These are phyloP conservation scores for Xylariaceae sp. DNA, from an alignment of 2,329 filamentous ascomycete species.

Conservation along the genomic window DNA sequence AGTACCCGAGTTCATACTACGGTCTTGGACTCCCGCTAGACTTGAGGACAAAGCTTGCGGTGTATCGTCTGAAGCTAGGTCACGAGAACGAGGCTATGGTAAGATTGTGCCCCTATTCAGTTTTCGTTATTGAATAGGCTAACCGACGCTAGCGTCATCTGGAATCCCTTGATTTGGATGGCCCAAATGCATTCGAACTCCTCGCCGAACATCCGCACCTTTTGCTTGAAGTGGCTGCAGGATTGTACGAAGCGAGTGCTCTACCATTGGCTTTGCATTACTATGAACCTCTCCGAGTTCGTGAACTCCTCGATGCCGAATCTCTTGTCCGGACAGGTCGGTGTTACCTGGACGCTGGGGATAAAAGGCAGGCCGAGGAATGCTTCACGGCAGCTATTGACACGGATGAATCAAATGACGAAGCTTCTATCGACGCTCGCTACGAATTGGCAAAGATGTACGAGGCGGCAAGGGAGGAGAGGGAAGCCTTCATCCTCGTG, in stretches of 20 bases:
- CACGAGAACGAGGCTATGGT: constrained; percentile 74
- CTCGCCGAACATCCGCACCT: constrained; percentile 75
- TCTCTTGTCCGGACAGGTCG: constrained; percentile 60
- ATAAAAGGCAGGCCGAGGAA: constrained; percentile 72
- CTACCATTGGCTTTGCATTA: constrained; percentile 54
- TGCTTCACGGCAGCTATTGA: constrained; percentile 76
- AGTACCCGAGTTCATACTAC: constrained; percentile 62
- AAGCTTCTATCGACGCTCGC: constrained; percentile 66
- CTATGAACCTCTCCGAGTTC: constrained; percentile 54
- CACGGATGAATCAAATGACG: constrained; percentile 64
- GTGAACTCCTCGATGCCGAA: constrained; percentile 54
- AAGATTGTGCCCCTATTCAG: constrained; percentile 38
- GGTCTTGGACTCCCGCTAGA: constrained; percentile 77
- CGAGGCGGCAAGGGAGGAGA: constrained; percentile 70
- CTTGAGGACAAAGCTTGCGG: constrained; percentile 78
- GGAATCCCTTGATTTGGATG: constrained; percentile 68
- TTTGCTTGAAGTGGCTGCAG: constrained; percentile 67
- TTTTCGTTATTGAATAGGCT: constrained; percentile 21
- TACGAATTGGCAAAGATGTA: constrained; percentile 84
- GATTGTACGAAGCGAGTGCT: constrained; percentile 46
- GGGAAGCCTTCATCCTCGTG: constrained; percentile 76
- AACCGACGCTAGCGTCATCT: constrained; percentile 61
- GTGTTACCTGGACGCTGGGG: constrained; percentile 68
- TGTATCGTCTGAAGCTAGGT: constrained; percentile 76
- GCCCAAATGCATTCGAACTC: constrained; percentile 49